A percentile compares a stretch with the other conserved stretches of the same genome.
phyloP scores from a whole-genome alignment of 2,329 filamentous ascomycete genomes.

The Trichoderma hamatum region DNA sequence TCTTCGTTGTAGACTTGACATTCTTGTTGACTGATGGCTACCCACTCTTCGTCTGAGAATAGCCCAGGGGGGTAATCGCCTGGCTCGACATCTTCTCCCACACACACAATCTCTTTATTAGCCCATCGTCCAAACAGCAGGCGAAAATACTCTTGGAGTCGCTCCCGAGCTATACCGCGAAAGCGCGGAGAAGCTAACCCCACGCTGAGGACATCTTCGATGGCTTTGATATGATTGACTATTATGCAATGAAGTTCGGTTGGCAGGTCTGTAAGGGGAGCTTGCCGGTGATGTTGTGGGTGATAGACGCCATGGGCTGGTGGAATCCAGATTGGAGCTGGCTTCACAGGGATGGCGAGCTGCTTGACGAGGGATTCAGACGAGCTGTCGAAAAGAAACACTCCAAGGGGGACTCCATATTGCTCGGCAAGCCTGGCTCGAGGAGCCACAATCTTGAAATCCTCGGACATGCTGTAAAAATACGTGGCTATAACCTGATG shows the following conservation, averaged over 20 bases:
- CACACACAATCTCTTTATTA: conserved; percentile 20
- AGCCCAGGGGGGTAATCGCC: conserved; percentile 17
- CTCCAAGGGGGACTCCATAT: neutral
- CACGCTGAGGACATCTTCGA: neutral
- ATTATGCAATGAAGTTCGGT: neutral
- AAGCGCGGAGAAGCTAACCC: neutral
- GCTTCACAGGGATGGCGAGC: neutral
- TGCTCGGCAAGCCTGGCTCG: neutral
- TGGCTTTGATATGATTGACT: neutral
- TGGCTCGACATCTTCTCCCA: conserved; percentile 14
- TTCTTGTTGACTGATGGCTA: neutral
- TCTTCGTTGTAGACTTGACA: neutral
- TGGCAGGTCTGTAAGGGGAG: neutral
- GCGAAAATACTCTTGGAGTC: neutral
- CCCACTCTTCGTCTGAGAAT: conserved; percentile 20
- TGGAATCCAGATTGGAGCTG: neutral
- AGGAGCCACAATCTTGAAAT: neutral
- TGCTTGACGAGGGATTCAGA: neutral
- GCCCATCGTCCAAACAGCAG: conserved; percentile 13
- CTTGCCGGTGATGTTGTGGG: neutral
- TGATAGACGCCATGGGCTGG: neutral
- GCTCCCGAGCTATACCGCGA: neutral
- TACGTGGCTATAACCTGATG: neutral
- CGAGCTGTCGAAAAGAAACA: neutral
- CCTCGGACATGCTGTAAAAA: neutral